Conservation (phyloP, 2,329 filamentous ascomycete genomes). For the Incumbomyces lentus region DNA sequence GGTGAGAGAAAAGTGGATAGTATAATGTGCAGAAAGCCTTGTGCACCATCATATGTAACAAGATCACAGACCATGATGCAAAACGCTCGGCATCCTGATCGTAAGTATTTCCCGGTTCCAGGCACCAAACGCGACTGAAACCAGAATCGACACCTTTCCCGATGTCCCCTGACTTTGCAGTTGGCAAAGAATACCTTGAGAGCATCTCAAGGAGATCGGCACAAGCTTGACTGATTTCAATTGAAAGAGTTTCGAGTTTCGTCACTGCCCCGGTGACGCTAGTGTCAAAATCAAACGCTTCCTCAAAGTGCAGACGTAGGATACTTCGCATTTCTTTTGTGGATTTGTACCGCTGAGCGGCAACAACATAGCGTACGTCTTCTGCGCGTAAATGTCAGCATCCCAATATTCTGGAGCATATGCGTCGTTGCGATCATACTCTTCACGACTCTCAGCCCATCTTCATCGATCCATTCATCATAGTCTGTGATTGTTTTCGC, state of each 20-base stretch:
- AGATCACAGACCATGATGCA: constrained; percentile 11
- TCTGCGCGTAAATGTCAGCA: constrained; percentile 5
- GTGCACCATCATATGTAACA: constrained; percentile 19
- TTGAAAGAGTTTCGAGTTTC: constrained; percentile 8
- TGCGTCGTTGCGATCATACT: too few relatives aligned
- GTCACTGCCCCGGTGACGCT: constrained; percentile 8
- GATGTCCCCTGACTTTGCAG: neutral
- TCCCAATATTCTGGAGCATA: neutral
- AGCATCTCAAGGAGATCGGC: constrained; percentile 6
- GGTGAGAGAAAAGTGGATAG: constrained; percentile 15
- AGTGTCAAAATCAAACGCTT: constrained; percentile 8
- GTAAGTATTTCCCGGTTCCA: constrained; percentile 7
- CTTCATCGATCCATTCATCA: constrained; percentile 4
- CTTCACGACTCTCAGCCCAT: neutral
- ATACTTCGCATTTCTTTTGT: constrained; percentile 15
- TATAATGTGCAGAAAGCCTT: constrained; percentile 20
- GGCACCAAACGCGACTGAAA: constrained; percentile 13
- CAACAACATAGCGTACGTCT: constrained; percentile 17
- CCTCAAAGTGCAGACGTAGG: constrained; percentile 14
- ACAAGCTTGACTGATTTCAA: neutral
- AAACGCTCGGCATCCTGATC: constrained; percentile 14
- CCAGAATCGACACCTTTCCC: neutral
- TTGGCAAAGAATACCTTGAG: neutral
- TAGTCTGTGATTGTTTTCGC: constrained; percentile 12
- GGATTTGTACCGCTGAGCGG: constrained; percentile 13